These are phyloP conservation scores for Trichoderma guizhouense DNA, from an alignment of 2,329 filamentous ascomycete genomes.

Conservation along the genomic window DNA sequence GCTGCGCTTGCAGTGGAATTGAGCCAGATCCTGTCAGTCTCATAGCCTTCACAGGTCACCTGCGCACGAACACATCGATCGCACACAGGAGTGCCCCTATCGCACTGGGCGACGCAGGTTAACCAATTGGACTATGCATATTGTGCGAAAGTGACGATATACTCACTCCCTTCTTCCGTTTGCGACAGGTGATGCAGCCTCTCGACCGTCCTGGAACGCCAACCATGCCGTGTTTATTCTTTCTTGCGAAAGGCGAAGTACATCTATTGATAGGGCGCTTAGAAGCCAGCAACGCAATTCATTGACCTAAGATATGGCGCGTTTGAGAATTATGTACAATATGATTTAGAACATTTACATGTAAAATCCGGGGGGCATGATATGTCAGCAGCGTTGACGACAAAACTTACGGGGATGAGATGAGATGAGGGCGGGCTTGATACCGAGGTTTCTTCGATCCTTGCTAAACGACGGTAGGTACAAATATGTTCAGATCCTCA, in stretches of 20 bases:
- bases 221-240: slow-evolving; percentile 10
- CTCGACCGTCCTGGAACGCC: slow-evolving; percentile 18
- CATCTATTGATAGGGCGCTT: neutral
- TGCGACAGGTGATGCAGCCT: slow-evolving; percentile 19
- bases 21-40: slow-evolving; percentile 3
- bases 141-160: neutral
- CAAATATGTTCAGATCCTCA: neutral
- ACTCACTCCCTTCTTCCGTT: slow-evolving; percentile 19
- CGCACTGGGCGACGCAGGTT: neutral
- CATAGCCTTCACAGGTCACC: slow-evolving; percentile 4
- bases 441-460: neutral
- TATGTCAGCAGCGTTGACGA: neutral
- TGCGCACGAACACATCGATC: neutral
- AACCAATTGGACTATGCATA: neutral
- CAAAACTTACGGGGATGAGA: neutral
- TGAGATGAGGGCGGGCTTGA: neutral
- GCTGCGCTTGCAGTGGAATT: neutral
- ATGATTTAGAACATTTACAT: neutral
- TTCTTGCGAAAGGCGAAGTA: neutral
- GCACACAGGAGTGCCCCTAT: neutral
- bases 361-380: neutral
- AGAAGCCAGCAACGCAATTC: neutral
- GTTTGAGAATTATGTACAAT: neutral
- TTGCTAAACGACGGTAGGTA: neutral
- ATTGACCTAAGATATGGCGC: neutral